Percentiles rank a stretch among this genome's conserved stretches.
phyloP scores from a whole-genome alignment of 768 basidiomycete genomes.

The Lactarius trivialis region DNA sequence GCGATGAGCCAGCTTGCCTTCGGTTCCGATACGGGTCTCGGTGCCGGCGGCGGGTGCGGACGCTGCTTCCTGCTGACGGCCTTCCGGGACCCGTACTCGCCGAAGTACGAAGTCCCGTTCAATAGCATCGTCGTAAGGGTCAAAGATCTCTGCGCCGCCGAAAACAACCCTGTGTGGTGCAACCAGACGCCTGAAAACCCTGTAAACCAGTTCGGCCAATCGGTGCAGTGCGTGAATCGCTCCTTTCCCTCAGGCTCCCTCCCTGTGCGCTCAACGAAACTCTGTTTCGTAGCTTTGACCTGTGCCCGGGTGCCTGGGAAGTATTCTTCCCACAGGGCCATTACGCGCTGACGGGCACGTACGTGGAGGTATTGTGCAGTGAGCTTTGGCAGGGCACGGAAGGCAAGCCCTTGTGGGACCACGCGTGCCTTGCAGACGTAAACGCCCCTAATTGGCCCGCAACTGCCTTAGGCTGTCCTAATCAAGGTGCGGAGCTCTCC shows the following conservation, averaged over 20 bases:
- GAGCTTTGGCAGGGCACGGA: constrained; percentile 55
- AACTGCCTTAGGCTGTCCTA: constrained; percentile 46
- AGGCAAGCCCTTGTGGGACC: constrained; percentile 39
- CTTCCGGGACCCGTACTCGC: constrained; percentile 45
- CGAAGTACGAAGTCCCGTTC: constrained; percentile 46
- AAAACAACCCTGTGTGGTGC: constrained; percentile 39
- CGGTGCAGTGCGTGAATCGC: constrained; percentile 42
- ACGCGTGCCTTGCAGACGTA: constrained; percentile 47
- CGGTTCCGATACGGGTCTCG: constrained; percentile 43
- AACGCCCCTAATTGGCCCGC: constrained; percentile 46
- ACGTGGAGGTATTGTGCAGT: constrained; percentile 49
- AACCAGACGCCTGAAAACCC: constrained; percentile 40
- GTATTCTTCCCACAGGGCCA: constrained; percentile 53
- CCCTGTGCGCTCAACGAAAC: neutral
- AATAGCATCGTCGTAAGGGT: constrained; percentile 48
- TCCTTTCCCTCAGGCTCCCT: neutral
- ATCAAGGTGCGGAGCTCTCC: constrained; percentile 36
- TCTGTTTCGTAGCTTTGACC: constrained; percentile 44
- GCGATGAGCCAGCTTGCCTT: constrained; percentile 55
- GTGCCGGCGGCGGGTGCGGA: constrained; percentile 55
- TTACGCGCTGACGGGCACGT: constrained; percentile 47
- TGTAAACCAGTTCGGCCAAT: constrained; percentile 37
- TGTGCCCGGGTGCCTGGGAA: constrained; percentile 45
- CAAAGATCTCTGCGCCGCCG: constrained; percentile 40
- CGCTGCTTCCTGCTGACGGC: constrained; percentile 53